A percentile compares a stretch with the other conserved stretches of the same genome.
Evolutionary conservation across 2,329 filamentous ascomycete genomes (phyloP).

Genomic region (Graphilbum sp.): DNA sequence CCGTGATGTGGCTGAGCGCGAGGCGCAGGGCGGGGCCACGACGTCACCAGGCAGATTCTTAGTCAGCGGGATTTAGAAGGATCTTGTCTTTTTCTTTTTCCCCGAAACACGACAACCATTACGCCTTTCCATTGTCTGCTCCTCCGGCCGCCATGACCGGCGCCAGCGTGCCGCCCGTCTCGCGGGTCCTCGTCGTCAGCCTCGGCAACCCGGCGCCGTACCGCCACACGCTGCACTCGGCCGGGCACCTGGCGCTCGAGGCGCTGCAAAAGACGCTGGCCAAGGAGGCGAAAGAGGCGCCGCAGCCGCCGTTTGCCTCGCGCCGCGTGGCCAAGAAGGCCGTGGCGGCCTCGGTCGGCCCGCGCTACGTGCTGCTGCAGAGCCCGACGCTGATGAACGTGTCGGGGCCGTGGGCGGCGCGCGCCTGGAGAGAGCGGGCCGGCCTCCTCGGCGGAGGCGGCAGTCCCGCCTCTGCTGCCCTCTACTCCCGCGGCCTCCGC

Average conservation of each 20-base stretch:
- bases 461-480: no score
- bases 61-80: no score
- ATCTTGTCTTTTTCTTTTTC: no score
- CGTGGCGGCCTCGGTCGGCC: slow-evolving; percentile 29
- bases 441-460: no score
- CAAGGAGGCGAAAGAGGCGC: background rate
- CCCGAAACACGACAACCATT: no score
- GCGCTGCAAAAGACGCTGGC: slow-evolving; percentile 35
- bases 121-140: no score
- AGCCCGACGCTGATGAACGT: slow-evolving; percentile 73
- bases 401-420: slow-evolving; percentile 53
- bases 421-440: slow-evolving; percentile 42
- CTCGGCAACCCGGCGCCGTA: slow-evolving; percentile 73
- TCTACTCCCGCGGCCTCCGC: background rate
- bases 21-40: no score
- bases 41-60: no score
- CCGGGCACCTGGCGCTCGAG: slow-evolving; percentile 64
- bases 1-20: no score
- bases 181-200: slow-evolving; percentile 59
- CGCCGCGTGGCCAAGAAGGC: slow-evolving; percentile 30
- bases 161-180: background rate
- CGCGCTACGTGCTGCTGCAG: slow-evolving; percentile 53
- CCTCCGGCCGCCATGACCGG: background rate
- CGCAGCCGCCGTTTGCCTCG: slow-evolving; percentile 32
- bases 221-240: slow-evolving; percentile 66